Evolutionary conservation across 2,329 filamentous ascomycete species (phyloP).

Genomic region (Penicillium sp.): DNA sequence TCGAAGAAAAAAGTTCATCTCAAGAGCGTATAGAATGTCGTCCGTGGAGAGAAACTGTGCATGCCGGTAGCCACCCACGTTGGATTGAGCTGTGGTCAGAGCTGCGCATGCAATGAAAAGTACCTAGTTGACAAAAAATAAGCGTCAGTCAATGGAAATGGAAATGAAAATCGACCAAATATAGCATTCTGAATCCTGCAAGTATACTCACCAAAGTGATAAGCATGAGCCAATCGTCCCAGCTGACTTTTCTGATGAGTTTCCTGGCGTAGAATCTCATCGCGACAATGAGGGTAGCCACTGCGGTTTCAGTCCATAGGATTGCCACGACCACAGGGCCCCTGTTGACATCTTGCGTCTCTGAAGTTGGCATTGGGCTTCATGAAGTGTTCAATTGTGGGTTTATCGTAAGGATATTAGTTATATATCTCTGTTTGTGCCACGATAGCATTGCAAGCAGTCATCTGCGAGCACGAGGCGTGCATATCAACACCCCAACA

Average conservation of each 20-base stretch:
- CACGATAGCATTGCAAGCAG: too few relatives aligned
- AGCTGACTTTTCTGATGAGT: background rate
- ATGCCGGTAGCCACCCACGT: conserved; percentile 7
- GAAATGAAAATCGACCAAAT: background rate
- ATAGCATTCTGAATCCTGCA: background rate
- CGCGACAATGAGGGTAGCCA: background rate
- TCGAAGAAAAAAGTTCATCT: conserved; percentile 4
- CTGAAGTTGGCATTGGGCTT: background rate
- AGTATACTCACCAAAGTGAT: background rate
- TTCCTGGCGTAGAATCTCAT: conserved; percentile 2
- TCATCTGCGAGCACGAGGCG: too few relatives aligned
- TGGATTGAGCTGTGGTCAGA: background rate
- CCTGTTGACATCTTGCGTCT: background rate
- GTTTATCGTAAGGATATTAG: too few relatives aligned
- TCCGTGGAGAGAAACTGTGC: background rate
- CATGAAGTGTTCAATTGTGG: background rate
- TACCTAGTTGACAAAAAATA: background rate
- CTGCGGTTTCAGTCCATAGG: conserved; percentile 8
- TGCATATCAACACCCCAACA: too few relatives aligned
- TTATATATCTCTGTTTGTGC: too few relatives aligned
- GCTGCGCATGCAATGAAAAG: background rate
- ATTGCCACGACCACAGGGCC: background rate
- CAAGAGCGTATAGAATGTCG: background rate
- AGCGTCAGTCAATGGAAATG: background rate
- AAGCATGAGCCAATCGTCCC: conserved; percentile 12